Base-by-base conservation (phyloP, 129 eudicot species). In the Lactuca sativa region DNA sequence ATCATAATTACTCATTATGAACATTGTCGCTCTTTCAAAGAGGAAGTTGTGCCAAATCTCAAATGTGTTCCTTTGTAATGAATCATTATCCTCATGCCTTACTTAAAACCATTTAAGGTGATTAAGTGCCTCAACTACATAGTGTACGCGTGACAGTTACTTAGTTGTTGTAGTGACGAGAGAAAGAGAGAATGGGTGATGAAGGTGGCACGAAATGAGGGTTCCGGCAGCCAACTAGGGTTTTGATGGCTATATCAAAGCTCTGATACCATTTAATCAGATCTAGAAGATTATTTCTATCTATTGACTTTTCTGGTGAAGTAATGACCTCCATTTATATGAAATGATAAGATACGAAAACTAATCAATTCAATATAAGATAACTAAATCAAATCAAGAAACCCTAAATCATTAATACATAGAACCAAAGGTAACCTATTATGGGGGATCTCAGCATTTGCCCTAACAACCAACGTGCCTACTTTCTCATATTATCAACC, bases 401-500 rank as follows among this genome's bases (percentile, higher is more conserved):
- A 47, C 52, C 52, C 52, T 12, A 12, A 47, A 47, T 47, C 52
- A 47, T 47, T 11, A n/a, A 47, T 47, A 3, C 52, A n/a, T n/a
- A 12, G 15, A 11, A 47, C 15, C 52, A 47, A 47, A 47, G n/a
- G 7, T 47, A 47, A n/a, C 52, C 52, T 11, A 47, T 47, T 12
- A 10, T 47, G 52, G 52, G 15, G 52, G 52, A 11, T 47, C 52
- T 47, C 3, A 47, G 12, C 15, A 47, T 47, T 47, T 47, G n/a
- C n/a, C 12, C 52, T 11, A 47, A 47, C 52, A 47, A 47, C 5
- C 52, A 47, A 11, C 52, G 12, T 12, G 52, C 15, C n/a, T 47
- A 12, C 52, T 47, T 47, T 47, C 82, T 88, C 90, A 38, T 1
- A 7, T 6, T 5, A 74, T 76, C 78, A 87, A 71, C 30, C 95